Percentiles rank a stretch among this genome's conserved stretches.
phyloP scores from a whole-genome alignment of 768 basidiomycete species.

The Pleurotus pulmonarius region DNA sequence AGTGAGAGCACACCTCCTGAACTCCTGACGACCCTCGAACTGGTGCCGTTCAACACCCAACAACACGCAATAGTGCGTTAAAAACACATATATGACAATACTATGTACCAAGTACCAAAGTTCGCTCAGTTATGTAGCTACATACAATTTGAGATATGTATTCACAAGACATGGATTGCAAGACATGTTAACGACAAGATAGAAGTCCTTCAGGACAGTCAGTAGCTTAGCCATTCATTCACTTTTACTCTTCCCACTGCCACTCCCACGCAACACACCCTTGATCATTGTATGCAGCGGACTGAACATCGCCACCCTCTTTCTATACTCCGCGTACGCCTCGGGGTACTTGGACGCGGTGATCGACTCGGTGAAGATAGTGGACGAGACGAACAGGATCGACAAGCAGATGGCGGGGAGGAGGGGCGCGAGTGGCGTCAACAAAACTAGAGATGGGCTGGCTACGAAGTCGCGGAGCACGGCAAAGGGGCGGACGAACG shows the following conservation, averaged over 20 bases:
- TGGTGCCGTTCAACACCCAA: too few relatives aligned
- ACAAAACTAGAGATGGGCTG: constrained; percentile 14
- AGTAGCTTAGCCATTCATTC: too few relatives aligned
- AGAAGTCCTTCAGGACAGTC: too few relatives aligned
- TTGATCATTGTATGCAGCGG: constrained; percentile 30
- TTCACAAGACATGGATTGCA: too few relatives aligned
- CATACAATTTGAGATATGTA: too few relatives aligned
- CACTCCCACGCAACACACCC: constrained; percentile 18
- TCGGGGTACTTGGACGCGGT: constrained; percentile 68
- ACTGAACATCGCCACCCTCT: constrained; percentile 80
- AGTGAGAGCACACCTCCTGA: too few relatives aligned
- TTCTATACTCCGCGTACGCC: constrained; percentile 68
- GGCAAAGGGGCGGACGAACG: constrained; percentile 15
- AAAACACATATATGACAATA: too few relatives aligned
- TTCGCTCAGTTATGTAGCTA: too few relatives aligned
- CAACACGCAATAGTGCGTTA: too few relatives aligned
- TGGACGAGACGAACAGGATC: constrained; percentile 73
- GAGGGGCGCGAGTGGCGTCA: constrained; percentile 20
- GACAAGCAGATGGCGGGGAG: constrained; percentile 61
- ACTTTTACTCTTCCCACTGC: background rate
- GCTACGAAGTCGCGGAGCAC: constrained; percentile 1
- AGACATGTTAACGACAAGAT: too few relatives aligned
- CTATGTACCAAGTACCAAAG: too few relatives aligned
- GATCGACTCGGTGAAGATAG: constrained; percentile 78
- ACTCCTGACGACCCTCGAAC: too few relatives aligned